A percentile compares a stretch with the other conserved stretches of the same genome.
Evolutionary conservation across 768 basidiomycete species (phyloP).

Genomic region (Lentinula aciculospora): DNA sequence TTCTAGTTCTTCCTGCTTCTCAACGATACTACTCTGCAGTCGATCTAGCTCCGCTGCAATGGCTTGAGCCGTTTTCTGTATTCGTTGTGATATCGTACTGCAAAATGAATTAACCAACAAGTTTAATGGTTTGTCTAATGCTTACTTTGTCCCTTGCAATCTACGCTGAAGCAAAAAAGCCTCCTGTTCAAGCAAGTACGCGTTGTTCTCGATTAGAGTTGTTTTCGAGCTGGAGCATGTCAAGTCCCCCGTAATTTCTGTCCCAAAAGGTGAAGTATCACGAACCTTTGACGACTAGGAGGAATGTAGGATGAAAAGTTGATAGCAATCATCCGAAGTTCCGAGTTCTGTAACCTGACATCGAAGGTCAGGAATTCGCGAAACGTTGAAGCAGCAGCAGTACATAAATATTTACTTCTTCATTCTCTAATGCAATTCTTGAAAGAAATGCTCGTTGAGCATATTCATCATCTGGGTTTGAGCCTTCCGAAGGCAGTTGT

Average conservation of each 20-base stretch:
- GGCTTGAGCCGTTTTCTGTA: constrained; percentile 17
- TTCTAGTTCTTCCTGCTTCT: constrained; percentile 18
- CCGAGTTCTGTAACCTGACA: background rate
- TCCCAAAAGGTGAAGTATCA: background rate
- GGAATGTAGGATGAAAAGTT: background rate
- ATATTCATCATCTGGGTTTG: constrained; percentile 1
- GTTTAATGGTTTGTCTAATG: background rate
- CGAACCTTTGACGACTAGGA: constrained; percentile 2
- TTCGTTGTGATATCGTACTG: constrained; percentile 20
- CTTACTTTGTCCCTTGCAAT: constrained; percentile 1
- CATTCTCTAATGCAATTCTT: constrained; percentile 23
- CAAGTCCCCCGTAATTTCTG: background rate
- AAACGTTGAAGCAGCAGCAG: background rate
- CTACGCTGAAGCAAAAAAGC: background rate
- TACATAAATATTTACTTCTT: constrained; percentile 23
- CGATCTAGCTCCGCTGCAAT: constrained; percentile 19
- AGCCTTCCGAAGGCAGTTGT: constrained; percentile 14
- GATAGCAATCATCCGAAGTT: background rate
- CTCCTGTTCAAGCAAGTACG: background rate
- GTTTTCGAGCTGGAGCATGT: background rate
- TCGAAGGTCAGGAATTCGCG: background rate
- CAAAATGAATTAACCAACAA: background rate
- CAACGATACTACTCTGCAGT: constrained; percentile 14
- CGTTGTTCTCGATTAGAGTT: background rate
- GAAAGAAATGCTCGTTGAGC: constrained; percentile 15